A percentile compares a stretch with the other conserved stretches of the same genome.
These are phyloP conservation scores for Lepidopterella palustris DNA, from an alignment of 495 filamentous ascomycete species.

Conservation along the genomic window DNA sequence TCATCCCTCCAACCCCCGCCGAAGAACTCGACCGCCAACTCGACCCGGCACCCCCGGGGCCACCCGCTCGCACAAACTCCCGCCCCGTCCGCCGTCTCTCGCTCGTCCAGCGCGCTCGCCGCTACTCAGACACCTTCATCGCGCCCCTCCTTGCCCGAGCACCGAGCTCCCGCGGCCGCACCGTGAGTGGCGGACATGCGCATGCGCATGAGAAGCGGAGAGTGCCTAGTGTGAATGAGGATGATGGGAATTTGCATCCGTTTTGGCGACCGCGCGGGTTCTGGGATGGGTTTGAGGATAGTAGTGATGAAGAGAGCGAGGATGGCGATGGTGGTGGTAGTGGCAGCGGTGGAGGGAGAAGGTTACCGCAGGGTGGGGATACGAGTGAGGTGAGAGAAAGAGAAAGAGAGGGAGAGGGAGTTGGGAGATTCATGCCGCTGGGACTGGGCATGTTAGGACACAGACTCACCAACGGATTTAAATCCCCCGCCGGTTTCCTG, in stretches of 20 bases:
- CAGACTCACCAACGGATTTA: constrained; percentile 24
- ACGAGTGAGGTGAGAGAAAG: constrained; percentile 30
- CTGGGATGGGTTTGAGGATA: constrained; percentile 57
- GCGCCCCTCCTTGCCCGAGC: constrained; percentile 31
- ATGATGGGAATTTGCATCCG: constrained; percentile 59
- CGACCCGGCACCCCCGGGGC: constrained; percentile 4
- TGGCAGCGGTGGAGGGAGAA: too few relatives aligned
- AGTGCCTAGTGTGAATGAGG: constrained; percentile 26
- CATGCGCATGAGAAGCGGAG: constrained; percentile 17
- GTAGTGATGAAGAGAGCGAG: constrained; percentile 40
- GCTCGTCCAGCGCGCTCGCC: constrained; percentile 34
- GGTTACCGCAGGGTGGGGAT: constrained; percentile 35
- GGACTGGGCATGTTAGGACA: constrained; percentile 21
- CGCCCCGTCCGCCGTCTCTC: constrained; percentile 27
- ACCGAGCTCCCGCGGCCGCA: constrained; percentile 16
- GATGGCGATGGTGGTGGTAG: constrained; percentile 18
- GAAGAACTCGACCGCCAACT: constrained; percentile 51
- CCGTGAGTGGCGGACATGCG: background rate
- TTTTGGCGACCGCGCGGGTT: constrained; percentile 74
- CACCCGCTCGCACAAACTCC: constrained; percentile 18
- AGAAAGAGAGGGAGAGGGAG: constrained; percentile 17
- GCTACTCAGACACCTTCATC: constrained; percentile 37
- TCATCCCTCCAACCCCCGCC: constrained; percentile 66
- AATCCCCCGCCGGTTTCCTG: constrained; percentile 29
- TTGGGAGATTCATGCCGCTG: constrained; percentile 16